Evolutionary conservation across 768 basidiomycete species (phyloP), one percentile per base, ranked within the genome.

Genomic region (Trametes meyenii): DNA sequence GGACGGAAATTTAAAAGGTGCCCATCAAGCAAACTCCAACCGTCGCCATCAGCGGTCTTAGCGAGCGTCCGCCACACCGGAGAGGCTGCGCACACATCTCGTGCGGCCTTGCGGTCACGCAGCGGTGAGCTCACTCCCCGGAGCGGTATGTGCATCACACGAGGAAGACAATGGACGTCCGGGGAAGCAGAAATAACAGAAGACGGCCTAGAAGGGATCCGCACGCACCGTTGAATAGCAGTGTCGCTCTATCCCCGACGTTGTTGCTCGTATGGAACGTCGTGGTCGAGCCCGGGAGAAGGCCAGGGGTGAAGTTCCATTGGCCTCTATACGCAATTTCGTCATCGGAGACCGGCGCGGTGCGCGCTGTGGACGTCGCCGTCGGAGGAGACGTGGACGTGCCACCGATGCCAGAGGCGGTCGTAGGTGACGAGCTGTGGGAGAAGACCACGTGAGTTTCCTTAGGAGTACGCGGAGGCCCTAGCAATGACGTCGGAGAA

Each of bases 291-390:
- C 65, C 67, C 5, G 73, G 65, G 11, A 70, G 63, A 17, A 72
- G 65, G 19, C 66, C 60, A 5, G 64, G 50, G 13, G 55, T 24
- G 54, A 71, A 76, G 29, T 74, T 76, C 89, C 89, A 92, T 10
- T 72, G 71, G 8, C 89, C 88, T 55, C 68, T 69, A 68, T 83
- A 89, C 1, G 78, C 74, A 52, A 88, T 75, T 23, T 72, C 69
- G 33, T 74, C 74, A 64, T 85, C 82, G 58, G 80, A 69, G 21
- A 87, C 66, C 5, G 62, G 64, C 35, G 39, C 53, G 12, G 72
- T 64, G 63, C 76, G 72, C 55, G 71, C 71, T 48, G 67, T 72
- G 64, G 74, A 74, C 40, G 68, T 77, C 51, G 74, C 64, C n/a
- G 66, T 79, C 78, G 67, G 59, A 60, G 63, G 42, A 42, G 67